These are phyloP conservation scores for Phytopythium cucurbitacearum DNA, from an alignment of 352 stramenopile species.

Conservation along the genomic window DNA sequence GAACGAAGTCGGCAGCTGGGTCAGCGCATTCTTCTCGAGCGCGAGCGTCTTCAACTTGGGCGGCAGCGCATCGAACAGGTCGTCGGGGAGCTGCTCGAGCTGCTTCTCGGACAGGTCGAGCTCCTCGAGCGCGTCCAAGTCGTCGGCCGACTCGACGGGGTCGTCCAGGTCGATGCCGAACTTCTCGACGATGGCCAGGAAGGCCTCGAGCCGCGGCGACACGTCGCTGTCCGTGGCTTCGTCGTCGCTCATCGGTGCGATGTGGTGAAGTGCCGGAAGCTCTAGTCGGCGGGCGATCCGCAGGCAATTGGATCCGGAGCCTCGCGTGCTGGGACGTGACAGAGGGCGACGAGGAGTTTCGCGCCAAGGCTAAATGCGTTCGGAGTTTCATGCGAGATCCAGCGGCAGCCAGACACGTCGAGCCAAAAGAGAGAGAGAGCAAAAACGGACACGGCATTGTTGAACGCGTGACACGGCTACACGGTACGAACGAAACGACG, in stretches of 20 bases:
- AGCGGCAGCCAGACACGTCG: too few relatives aligned
- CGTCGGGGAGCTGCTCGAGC: slow-evolving; percentile 44
- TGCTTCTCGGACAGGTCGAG: slow-evolving; percentile 81
- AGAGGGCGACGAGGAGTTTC: too few relatives aligned
- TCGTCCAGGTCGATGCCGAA: slow-evolving; percentile 70
- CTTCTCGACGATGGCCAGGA: slow-evolving; percentile 59
- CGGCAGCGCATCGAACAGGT: slow-evolving; percentile 47
- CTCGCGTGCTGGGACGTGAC: too few relatives aligned
- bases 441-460: too few relatives aligned
- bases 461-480: too few relatives aligned
- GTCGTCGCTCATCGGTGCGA: slow-evolving; percentile 47
- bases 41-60: slow-evolving; percentile 70
- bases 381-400: too few relatives aligned
- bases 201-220: slow-evolving; percentile 33
- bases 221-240: slow-evolving; percentile 20
- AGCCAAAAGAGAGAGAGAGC: too few relatives aligned
- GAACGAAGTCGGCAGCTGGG: slow-evolving; percentile 46
- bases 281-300: neutral
- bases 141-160: slow-evolving; percentile 48
- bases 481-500: too few relatives aligned
- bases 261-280: neutral
- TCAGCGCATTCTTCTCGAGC: slow-evolving; percentile 76
- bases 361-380: too few relatives aligned
- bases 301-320: too few relatives aligned
- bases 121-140: slow-evolving; percentile 73